These are phyloP conservation scores for Xylaria sp. DNA, from an alignment of 2,329 filamentous ascomycete genomes.

Conservation along the genomic window DNA sequence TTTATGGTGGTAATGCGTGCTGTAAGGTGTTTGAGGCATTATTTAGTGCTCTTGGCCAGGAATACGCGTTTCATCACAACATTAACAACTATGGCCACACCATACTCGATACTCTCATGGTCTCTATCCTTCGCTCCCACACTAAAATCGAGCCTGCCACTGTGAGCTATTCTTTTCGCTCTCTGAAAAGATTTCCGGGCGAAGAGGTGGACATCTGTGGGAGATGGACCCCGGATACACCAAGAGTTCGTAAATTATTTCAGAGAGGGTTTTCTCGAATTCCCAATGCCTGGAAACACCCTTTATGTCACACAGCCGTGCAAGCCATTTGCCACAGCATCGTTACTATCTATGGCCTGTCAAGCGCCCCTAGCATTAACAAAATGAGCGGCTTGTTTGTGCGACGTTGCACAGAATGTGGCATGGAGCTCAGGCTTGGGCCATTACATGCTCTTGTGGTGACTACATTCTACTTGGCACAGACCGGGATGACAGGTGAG, in stretches of 20 bases:
- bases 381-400: conserved; percentile 32
- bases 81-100: conserved; percentile 44
- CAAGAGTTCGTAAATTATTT: conserved; percentile 41
- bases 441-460: conserved; percentile 47
- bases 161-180: conserved; percentile 39
- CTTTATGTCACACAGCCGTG: conserved; percentile 50
- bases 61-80: conserved; percentile 23
- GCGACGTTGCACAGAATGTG: conserved; percentile 38
- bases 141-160: conserved; percentile 36
- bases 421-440: conserved; percentile 40
- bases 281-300: conserved; percentile 49
- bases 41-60: background rate
- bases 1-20: conserved; percentile 45
- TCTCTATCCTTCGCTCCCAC: conserved; percentile 46
- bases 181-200: conserved; percentile 40
- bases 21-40: conserved; percentile 35
- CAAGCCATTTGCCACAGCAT: conserved; percentile 48
- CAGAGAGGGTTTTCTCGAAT: conserved; percentile 36
- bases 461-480: conserved; percentile 42
- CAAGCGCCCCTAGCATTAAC: conserved; percentile 23
- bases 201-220: conserved; percentile 51
- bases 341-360: conserved; percentile 27
- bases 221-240: conserved; percentile 49
- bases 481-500: conserved; percentile 41
- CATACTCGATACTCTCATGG: conserved; percentile 47